Base-by-base conservation (phyloP, 148 eudicot species). In the Arctostaphylos glauca region DNA sequence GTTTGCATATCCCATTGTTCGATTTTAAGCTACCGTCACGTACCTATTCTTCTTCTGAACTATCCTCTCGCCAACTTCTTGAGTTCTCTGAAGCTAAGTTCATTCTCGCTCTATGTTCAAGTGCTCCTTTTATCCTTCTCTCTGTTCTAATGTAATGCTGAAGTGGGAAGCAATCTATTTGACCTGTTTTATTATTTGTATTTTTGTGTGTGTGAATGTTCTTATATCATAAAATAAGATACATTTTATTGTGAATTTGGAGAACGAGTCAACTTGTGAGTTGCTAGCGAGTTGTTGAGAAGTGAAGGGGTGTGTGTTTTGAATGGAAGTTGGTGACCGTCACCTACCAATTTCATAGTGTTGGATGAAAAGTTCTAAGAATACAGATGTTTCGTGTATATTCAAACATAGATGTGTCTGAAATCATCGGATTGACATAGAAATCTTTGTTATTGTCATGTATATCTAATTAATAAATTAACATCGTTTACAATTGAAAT, bases 1-100 rank as follows among this genome's bases (percentile, higher is more conserved):
- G 9, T 77, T 85, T 70, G 84, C 21, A 67, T 70, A 41, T 50
- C 86, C 87, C 93, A 90, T 90, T 54, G 43, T 78, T 14, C 5
- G 15, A 50, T 9, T 5, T 5, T 0, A 50, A 50, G 9, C 9
- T 50, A 31, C 38, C 38, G 38, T 31, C 38, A 31, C 38, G 38
- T 31, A 31, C 38, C 38, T 31, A 31, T 31, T 1, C 38, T 31
- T 31, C 38, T 31, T 31, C 1, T 31, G 38, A 13, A 12, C 16
- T 4, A 66, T 4, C 43, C 71, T 25, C 43, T 66, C 44, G 0
- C 7, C 10, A 44, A 44, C 6, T 23, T 10, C 50, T 14, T 1
- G 10, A 41, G 47, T 16, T 43, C 68, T 79, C 13, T 16, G 12
- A 48, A 16, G 49, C 76, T 73, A 4, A 44, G 76, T 0, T n/a